These are phyloP conservation scores for Lipomyces kockii DNA, from an alignment of 805 yeast genomes.

Conservation along the genomic window DNA sequence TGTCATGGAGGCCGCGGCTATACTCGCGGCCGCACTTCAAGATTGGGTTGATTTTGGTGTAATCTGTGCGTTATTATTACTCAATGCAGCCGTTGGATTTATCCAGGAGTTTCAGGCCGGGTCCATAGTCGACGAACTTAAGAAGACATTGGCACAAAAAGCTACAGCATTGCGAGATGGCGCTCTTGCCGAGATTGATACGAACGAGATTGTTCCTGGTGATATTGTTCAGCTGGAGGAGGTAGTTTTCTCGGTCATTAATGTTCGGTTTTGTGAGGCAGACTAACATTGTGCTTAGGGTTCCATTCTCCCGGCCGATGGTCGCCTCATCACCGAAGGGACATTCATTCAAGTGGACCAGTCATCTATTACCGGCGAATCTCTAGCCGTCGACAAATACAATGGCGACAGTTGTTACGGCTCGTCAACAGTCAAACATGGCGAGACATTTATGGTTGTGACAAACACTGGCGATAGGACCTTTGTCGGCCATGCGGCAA, in stretches of 20 bases:
- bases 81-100: conserved; percentile 93
- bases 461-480: conserved; percentile 96
- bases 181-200: conserved; percentile 68
- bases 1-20: conserved; percentile 96
- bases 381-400: conserved; percentile 91
- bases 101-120: conserved; percentile 97
- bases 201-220: conserved; percentile 91
- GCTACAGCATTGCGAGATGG: conserved; percentile 86
- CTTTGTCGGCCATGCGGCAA: conserved; percentile 95
- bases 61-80: conserved; percentile 79
- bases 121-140: conserved; percentile 93
- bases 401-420: conserved; percentile 87
- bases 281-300: conserved; percentile 60
- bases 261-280: background rate
- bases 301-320: conserved; percentile 91
- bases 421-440: conserved; percentile 93
- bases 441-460: conserved; percentile 93
- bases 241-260: background rate
- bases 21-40: conserved; percentile 91
- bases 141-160: conserved; percentile 88
- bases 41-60: conserved; percentile 99
- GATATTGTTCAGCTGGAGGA: conserved; percentile 82
- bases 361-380: conserved; percentile 97
- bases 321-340: conserved; percentile 85
- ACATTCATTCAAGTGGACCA: conserved; percentile 90